These are phyloP conservation scores for Trametes sanguinea DNA, from an alignment of 768 basidiomycete species.

Conservation along the genomic window DNA sequence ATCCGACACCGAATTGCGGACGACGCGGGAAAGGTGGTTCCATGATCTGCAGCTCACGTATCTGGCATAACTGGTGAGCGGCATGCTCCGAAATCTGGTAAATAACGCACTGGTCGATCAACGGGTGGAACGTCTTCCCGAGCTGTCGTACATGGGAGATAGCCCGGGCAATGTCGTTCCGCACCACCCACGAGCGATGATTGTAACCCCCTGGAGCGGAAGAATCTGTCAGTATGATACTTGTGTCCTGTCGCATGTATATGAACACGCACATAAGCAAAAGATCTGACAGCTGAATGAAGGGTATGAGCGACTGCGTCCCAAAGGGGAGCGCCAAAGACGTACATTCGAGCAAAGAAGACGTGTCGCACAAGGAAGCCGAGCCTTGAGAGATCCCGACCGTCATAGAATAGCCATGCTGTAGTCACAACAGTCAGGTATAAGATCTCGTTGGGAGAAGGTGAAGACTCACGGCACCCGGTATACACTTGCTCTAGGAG, in stretches of 20 bases:
- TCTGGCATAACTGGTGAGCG: constrained; percentile 21
- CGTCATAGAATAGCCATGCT: constrained; percentile 19
- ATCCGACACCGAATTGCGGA: constrained; percentile 26
- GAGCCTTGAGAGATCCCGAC: not conserved
- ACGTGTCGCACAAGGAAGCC: constrained; percentile 27
- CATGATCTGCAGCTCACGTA: constrained; percentile 30
- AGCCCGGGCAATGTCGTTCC: not conserved
- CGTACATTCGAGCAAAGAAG: constrained; percentile 54
- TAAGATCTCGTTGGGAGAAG: no score
- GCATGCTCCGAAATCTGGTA: not conserved
- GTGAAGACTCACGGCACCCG: not conserved
- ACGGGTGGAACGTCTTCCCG: not conserved
- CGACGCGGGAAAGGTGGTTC: constrained; percentile 29
- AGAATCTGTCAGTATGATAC: no score
- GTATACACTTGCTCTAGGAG: constrained; percentile 20
- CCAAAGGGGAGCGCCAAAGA: no score
- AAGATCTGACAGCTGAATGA: constrained; percentile 46
- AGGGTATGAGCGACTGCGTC: no score
- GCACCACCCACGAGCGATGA: not conserved
- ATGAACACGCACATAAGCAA: constrained; percentile 52
- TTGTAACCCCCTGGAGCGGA: constrained; percentile 18
- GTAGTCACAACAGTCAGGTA: not conserved
- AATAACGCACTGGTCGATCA: constrained; percentile 9
- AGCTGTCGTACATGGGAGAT: not conserved
- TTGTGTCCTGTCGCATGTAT: no score